Base-by-base conservation (phyloP, 1,139 yeast species). In the Suhomyces coccinellae region DNA sequence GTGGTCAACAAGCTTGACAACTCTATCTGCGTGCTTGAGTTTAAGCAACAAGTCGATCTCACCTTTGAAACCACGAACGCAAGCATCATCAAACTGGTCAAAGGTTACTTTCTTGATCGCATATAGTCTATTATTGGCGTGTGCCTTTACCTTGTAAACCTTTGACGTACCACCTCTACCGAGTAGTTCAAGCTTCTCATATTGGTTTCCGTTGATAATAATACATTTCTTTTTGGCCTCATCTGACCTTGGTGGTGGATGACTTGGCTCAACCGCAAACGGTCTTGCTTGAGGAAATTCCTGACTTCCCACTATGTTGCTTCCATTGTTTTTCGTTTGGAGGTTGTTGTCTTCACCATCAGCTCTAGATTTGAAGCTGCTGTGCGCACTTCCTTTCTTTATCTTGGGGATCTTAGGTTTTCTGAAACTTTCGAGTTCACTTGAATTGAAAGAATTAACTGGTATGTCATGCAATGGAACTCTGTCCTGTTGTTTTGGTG, bases 161-260 rank as follows among this genome's bases (percentile, higher is more conserved):
- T 86, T 88, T 0, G 98, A 90, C 0, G 97, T 80, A 0, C 99
- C 99, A 29, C 99, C 99, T 57, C 86, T 77, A 12, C 99, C 99
- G 14, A 93, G 65, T 15, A 87, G 69, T 56, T 89, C 97, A 17
- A 88, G 67, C 47, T 85, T 79, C 55, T 86, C 95, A 59, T 88
- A 91, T 34, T 75, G 77, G 36, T 74, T 73, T 3, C 80, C 83
- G 60, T 89, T 87, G 14, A 74, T 69, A 1, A 59, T 58, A 9
- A 74, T 66, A 17, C 64, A 52, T 48, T 70, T 71, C 46, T 62
- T 61, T 41, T 56, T 66, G 28, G 59, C 58, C 13, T 50, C 52
- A 20, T 56, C 61, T 15, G 52, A 50, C 11, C 51, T 39, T 12
- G 31, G 42, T 11, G 36, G 30, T 7, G 50, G 45, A 24, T 34